These are phyloP conservation scores for Pyricularia pennisetigena DNA, from an alignment of 2,329 filamentous ascomycete genomes.

Conservation along the genomic window DNA sequence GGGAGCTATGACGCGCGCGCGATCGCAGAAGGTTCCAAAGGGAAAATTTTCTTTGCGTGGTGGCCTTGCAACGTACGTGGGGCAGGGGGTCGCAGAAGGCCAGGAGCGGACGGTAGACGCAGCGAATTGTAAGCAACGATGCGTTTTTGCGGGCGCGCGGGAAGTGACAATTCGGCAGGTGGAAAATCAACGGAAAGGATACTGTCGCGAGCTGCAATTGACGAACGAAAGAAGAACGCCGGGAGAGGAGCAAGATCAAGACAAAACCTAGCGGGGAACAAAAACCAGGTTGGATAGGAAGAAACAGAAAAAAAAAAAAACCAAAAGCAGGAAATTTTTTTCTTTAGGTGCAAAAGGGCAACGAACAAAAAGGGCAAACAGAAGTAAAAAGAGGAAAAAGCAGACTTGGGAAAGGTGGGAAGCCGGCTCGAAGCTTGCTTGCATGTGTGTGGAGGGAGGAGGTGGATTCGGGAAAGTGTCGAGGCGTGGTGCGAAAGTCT, in stretches of 20 bases:
- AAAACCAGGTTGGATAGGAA: not conserved
- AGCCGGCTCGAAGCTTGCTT: constrained; percentile 5
- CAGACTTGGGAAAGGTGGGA: not conserved
- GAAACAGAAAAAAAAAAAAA: not conserved
- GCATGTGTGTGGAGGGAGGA: not conserved
- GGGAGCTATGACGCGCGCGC: not conserved
- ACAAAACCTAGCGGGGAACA: not conserved
- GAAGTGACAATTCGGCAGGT: not conserved
- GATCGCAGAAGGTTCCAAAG: not conserved
- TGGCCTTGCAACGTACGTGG: not conserved
- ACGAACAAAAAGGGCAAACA: not conserved
- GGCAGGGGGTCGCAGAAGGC: not conserved
- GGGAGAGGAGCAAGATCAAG: not conserved
- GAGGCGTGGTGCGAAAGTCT: not conserved
- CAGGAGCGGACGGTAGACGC: not conserved
- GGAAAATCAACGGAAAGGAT: not conserved
- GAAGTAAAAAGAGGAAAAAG: constrained; percentile 2
- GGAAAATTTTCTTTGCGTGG: not conserved
- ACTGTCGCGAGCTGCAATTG: not conserved
- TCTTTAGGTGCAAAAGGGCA: not conserved
- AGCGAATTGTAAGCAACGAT: not conserved
- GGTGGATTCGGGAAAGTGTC: not conserved
- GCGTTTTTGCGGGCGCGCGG: not conserved
- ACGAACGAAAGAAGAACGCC: not conserved
- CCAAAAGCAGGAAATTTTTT: not conserved